Evolutionary conservation across 192 early-diverging fungal species (phyloP).

Genomic region (Coemansia sp.): DNA sequence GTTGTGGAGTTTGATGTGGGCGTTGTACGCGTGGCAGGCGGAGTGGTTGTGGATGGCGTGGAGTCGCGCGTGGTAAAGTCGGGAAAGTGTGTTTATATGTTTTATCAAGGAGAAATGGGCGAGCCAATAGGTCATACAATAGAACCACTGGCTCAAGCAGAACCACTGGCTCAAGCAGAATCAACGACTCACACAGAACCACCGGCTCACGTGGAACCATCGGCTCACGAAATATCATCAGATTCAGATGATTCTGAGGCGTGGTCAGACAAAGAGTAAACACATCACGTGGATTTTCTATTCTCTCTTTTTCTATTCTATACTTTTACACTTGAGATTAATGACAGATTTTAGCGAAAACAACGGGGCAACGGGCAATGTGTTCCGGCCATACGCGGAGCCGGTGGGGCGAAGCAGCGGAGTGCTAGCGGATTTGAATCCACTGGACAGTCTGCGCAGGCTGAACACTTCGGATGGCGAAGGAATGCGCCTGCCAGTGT

Average conservation of each 20-base stretch:
- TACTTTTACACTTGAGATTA: background rate
- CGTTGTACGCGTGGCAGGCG: constrained; percentile 28
- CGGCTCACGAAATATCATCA: background rate
- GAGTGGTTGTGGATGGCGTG: constrained; percentile 17
- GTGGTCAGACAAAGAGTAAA: background rate
- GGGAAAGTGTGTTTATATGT: constrained; percentile 35
- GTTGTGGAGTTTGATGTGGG: constrained; percentile 19
- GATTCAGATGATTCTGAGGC: constrained; percentile 20
- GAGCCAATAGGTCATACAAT: background rate
- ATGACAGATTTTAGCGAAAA: background rate
- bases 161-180: no score
- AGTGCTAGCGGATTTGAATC: constrained; percentile 39
- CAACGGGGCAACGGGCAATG: constrained; percentile 18
- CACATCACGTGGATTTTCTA: background rate
- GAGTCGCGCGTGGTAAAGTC: constrained; percentile 23
- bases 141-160: no score
- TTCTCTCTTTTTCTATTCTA: background rate
- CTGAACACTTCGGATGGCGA: background rate
- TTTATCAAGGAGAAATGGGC: background rate
- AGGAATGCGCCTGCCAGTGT: constrained; percentile 4
- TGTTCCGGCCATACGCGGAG: constrained; percentile 50
- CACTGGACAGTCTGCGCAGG: constrained; percentile 33
- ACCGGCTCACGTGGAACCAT: no score
- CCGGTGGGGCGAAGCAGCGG: constrained; percentile 15
- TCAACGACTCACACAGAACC: no score